Base-by-base conservation (phyloP, 2,329 filamentous ascomycete species). In the Lasiodiplodia gonubiensis region DNA sequence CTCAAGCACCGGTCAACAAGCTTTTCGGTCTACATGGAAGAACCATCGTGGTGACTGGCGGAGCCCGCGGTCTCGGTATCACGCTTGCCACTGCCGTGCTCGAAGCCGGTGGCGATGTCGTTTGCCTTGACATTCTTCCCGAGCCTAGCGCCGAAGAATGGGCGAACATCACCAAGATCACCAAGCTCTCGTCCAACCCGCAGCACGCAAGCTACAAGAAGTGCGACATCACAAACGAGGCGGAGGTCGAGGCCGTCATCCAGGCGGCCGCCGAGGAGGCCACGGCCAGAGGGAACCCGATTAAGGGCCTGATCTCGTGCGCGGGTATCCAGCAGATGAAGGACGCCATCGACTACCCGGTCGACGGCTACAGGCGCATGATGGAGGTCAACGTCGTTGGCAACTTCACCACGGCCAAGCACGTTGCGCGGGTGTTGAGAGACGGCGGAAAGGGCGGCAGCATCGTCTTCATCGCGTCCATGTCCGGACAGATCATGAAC, bases 401-500 rank as follows among this genome's bases (percentile, higher is more conserved):
- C 6, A 77, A 76, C 4, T 79, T 80, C 68, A 72, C 76, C 30
- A 70, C 74, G 8, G 73, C 76, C 33, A 65, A 65, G 61, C 61
- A 65, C 25, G 48, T 53, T 4, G 61, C 61, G 35, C 33, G 61
- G 61, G 61, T 65, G 61, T 16, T 65, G 61, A 54, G 61, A 23
- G 61, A 65, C 4, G 61, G 61, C 49, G 61, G 61, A 7, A 46
- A 42, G 49, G 61, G 61, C 21, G 61, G 61, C 49, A 78, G 75
- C 55, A 78, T 80, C 23, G 77, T 80, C 7, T 69, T 80, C 16
- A 76, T 80, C 18, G 79, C 78, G 3, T 77, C 75, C 67, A 80
- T 80, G 72, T 77, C 73, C 21, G 61, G 61, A 12, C 61, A 65
- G 61, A 65, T 65, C 14, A 54, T 54, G 48, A 65, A 65, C 51